Conservation (phyloP, 805 yeast species). For the Cyberlindnera xylosilytica region DNA sequence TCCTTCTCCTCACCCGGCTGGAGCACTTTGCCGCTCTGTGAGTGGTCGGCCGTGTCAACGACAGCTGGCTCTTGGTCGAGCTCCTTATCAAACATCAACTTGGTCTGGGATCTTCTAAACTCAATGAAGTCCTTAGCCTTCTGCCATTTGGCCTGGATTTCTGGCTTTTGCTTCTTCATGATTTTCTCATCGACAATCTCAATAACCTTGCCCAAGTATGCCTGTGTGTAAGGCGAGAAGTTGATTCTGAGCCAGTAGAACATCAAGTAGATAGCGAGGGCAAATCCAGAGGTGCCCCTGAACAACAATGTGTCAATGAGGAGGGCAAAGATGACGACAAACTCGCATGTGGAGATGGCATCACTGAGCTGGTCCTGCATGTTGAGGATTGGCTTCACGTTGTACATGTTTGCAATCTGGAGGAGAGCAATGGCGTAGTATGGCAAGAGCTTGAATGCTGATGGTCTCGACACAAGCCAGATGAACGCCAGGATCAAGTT, state of each 20-base stretch:
- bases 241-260: conserved; percentile 74
- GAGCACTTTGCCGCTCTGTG: conserved; percentile 7
- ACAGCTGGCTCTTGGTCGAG: conserved; percentile 13
- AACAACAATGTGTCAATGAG: conserved; percentile 59
- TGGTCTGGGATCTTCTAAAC: conserved; percentile 36
- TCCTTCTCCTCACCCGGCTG: conserved; percentile 5
- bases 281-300: conserved; percentile 65
- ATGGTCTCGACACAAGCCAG: conserved; percentile 65
- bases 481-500: conserved; percentile 49
- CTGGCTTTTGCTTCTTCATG: conserved; percentile 30
- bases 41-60: neutral
- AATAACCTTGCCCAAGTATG: conserved; percentile 30
- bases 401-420: conserved; percentile 45
- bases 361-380: conserved; percentile 39
- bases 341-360: conserved; percentile 58
- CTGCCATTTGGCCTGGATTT: conserved; percentile 35
- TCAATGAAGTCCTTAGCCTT: conserved; percentile 38
- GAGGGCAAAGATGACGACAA: conserved; percentile 50
- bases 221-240: conserved; percentile 41
- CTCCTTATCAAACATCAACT: conserved; percentile 19
- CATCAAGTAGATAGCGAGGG: conserved; percentile 50
- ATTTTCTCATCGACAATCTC: conserved; percentile 30
- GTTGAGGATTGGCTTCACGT: conserved; percentile 39
- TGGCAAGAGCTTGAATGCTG: conserved; percentile 64
- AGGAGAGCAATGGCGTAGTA: conserved; percentile 52